These are phyloP conservation scores for Piedraia hortae DNA, from an alignment of 2,329 filamentous ascomycete species.

Conservation along the genomic window DNA sequence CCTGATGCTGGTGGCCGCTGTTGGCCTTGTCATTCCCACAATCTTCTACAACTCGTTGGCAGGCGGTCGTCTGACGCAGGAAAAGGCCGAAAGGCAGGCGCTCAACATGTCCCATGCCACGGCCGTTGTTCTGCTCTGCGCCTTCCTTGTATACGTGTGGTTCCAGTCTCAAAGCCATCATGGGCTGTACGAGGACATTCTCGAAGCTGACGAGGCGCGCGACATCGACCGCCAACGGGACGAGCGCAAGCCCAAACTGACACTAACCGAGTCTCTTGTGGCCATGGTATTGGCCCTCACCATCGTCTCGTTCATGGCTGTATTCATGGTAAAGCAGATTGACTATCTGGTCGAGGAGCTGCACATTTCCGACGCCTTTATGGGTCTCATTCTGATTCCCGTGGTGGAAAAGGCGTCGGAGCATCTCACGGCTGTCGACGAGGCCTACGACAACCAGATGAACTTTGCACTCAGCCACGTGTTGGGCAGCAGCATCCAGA, in stretches of 20 bases:
- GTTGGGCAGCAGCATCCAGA: slow-evolving; percentile 67
- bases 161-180: slow-evolving; percentile 57
- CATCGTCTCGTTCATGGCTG: slow-evolving; percentile 45
- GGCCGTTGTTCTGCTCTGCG: slow-evolving; percentile 40
- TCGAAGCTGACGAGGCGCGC: slow-evolving; percentile 39
- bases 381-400: slow-evolving; percentile 50
- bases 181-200: slow-evolving; percentile 47
- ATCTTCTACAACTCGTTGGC: slow-evolving; percentile 21
- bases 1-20: slow-evolving; percentile 44
- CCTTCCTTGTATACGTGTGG: slow-evolving; percentile 33
- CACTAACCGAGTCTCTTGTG: slow-evolving; percentile 41
- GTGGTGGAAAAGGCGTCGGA: slow-evolving; percentile 69
- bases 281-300: slow-evolving; percentile 36
- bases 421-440: slow-evolving; percentile 58
- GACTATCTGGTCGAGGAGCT: slow-evolving; percentile 26
- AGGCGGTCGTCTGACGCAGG: slow-evolving; percentile 7
- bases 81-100: slow-evolving; percentile 23
- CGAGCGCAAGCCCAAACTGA: slow-evolving; percentile 36
- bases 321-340: slow-evolving; percentile 52
- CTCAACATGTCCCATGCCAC: slow-evolving; percentile 42
- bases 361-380: slow-evolving; percentile 27
- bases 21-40: slow-evolving; percentile 22
- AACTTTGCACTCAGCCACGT: slow-evolving; percentile 69
- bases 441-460: slow-evolving; percentile 51
- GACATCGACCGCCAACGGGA: slow-evolving; percentile 38